Conservation (phyloP, 257 asterid species). For the Coffea eugenioides region DNA sequence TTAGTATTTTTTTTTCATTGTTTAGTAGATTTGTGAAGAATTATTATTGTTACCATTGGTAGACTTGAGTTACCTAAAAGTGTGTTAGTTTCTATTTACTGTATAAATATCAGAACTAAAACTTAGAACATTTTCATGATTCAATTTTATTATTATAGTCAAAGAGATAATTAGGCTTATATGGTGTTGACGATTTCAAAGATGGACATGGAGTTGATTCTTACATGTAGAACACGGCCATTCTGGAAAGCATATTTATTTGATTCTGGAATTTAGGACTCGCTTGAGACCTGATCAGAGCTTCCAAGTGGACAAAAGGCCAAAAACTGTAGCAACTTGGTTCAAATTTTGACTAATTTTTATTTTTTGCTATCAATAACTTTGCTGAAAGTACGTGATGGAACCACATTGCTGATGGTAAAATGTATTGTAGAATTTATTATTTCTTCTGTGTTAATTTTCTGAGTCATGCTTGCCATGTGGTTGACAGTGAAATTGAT, state of each 20-base stretch:
- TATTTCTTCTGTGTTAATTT: not conserved
- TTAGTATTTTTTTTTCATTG: too few relatives aligned
- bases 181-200: too few relatives aligned
- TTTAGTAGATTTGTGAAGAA: too few relatives aligned
- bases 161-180: too few relatives aligned
- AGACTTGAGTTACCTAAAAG: not conserved
- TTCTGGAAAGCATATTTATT: not conserved
- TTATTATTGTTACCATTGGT: too few relatives aligned
- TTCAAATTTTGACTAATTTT: not conserved
- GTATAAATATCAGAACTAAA: not conserved
- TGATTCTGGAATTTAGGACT: not conserved
- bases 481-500: not conserved
- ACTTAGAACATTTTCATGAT: too few relatives aligned
- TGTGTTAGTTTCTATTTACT: not conserved
- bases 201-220: not conserved
- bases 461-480: not conserved
- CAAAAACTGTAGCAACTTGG: not conserved
- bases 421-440: not conserved
- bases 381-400: not conserved
- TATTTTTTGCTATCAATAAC: not conserved
- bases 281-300: not conserved
- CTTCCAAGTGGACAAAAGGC: not conserved
- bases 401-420: not conserved
- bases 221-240: not conserved
- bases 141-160: too few relatives aligned